phyloP scores from a whole-genome alignment of 163 green algal species.

The Scenedesmus sp. region DNA sequence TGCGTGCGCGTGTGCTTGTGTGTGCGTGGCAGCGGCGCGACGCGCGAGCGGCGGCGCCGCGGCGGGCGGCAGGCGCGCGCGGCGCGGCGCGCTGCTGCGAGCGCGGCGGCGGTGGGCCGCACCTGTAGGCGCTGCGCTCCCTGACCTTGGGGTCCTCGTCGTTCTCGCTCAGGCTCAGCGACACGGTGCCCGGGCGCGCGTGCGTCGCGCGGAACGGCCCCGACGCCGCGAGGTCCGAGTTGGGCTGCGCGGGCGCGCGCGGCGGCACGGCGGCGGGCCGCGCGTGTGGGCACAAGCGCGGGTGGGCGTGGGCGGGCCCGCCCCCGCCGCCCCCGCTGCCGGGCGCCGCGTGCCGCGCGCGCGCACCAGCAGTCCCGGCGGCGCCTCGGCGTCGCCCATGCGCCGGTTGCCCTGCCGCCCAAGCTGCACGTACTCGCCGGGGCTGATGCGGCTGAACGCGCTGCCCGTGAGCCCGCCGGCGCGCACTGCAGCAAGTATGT shows the following conservation, averaged over 20 bases:
- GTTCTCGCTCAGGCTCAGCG: conserved; percentile 77
- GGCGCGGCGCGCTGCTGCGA: too few species aligned
- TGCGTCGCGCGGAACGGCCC: conserved; percentile 74
- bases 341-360: background rate
- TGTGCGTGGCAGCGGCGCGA: background rate
- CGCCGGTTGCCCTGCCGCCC: conserved; percentile 72
- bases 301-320: background rate
- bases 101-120: too few species aligned
- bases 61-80: too few species aligned
- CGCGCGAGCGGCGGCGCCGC: too few species aligned
- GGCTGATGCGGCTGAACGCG: conserved; percentile 75
- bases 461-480: conserved; percentile 65
- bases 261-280: background rate
- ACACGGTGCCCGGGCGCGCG: conserved; percentile 81
- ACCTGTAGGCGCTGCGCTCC: conserved; percentile 60
- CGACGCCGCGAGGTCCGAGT: conserved; percentile 68
- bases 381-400: conserved; percentile 73
- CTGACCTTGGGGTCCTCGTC: conserved; percentile 76
- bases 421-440: conserved; percentile 81
- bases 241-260: conserved; percentile 46
- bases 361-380: conserved; percentile 43
- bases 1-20: background rate
- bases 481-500: conserved; percentile 69
- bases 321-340: background rate
- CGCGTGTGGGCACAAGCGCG: too few species aligned